Percentiles rank a stretch among this genome's conserved stretches.
Evolutionary conservation across 352 stramenopile genomes (phyloP).

Genomic region (Phytopythium vexans): DNA sequence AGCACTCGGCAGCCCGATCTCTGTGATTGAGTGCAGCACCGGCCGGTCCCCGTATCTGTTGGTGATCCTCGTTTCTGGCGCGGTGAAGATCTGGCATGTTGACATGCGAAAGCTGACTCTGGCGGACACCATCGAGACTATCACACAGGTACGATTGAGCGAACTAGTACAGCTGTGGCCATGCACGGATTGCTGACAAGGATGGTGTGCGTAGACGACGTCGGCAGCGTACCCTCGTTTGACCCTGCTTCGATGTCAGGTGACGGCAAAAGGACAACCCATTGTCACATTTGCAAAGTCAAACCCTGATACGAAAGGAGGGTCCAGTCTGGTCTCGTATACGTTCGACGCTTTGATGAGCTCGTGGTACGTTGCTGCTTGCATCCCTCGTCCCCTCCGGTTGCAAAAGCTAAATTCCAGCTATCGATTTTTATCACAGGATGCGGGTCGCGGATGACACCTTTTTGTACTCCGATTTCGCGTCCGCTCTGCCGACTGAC

Average conservation of each 20-base stretch:
- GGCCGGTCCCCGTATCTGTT: slow-evolving; percentile 63
- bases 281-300: slow-evolving; percentile 84
- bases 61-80: slow-evolving; percentile 59
- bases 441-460: slow-evolving; percentile 84
- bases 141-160: slow-evolving; percentile 38
- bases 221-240: slow-evolving; percentile 29
- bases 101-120: slow-evolving; percentile 38
- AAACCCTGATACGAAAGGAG: slow-evolving; percentile 39
- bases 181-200: background rate
- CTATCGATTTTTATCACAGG: slow-evolving; percentile 26
- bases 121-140: slow-evolving; percentile 59
- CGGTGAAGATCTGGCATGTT: slow-evolving; percentile 77
- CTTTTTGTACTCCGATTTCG: slow-evolving; percentile 86
- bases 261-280: slow-evolving; percentile 66
- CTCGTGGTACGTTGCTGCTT: slow-evolving; percentile 44
- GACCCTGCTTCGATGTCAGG: slow-evolving; percentile 67
- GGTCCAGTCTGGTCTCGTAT: slow-evolving; percentile 70
- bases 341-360: slow-evolving; percentile 73
- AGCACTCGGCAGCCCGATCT: slow-evolving; percentile 65
- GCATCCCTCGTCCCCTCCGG: background rate
- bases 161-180: too few species aligned
- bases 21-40: slow-evolving; percentile 70
- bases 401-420: background rate
- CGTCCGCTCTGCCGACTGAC: slow-evolving; percentile 68
- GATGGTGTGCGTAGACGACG: slow-evolving; percentile 1